phyloP scores from a whole-genome alignment of 208 protist species.

The Phytomonas sp. region DNA sequence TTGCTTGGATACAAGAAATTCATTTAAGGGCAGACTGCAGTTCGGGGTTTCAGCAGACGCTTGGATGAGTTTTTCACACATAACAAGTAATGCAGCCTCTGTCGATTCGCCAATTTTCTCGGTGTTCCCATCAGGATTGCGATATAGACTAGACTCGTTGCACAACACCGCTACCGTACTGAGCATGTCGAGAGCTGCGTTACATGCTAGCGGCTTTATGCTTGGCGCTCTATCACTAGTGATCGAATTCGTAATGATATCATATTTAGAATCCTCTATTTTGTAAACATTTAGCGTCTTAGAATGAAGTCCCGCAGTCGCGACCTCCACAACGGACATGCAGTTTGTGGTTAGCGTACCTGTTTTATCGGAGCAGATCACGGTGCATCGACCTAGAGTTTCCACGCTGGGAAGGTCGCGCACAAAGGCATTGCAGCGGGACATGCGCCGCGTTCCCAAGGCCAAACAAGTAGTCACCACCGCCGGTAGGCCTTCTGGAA shows the following conservation, averaged over 20 bases:
- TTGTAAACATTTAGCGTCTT: constrained; percentile 22
- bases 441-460: constrained; percentile 94
- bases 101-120: constrained; percentile 86
- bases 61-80: constrained; percentile 86
- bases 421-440: constrained; percentile 92
- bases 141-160: constrained; percentile 70
- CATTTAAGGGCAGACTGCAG: constrained; percentile 16
- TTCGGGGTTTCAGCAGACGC: not conserved
- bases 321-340: constrained; percentile 90
- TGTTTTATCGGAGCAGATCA: constrained; percentile 99
- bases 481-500: constrained; percentile 97
- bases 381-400: constrained; percentile 95
- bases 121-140: constrained; percentile 13
- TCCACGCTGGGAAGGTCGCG: constrained; percentile 95
- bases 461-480: constrained; percentile 95
- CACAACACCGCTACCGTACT: constrained; percentile 55
- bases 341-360: constrained; percentile 98
- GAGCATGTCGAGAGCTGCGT: constrained; percentile 43
- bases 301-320: constrained; percentile 21
- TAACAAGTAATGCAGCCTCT: constrained; percentile 86
- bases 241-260: constrained; percentile 31
- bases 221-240: constrained; percentile 2
- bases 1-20: constrained; percentile 21
- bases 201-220: constrained; percentile 3
- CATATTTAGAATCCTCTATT: constrained; percentile 46